Conservation (phyloP, 2,329 filamentous ascomycete species). For the Fonsecaea pugnacius region DNA sequence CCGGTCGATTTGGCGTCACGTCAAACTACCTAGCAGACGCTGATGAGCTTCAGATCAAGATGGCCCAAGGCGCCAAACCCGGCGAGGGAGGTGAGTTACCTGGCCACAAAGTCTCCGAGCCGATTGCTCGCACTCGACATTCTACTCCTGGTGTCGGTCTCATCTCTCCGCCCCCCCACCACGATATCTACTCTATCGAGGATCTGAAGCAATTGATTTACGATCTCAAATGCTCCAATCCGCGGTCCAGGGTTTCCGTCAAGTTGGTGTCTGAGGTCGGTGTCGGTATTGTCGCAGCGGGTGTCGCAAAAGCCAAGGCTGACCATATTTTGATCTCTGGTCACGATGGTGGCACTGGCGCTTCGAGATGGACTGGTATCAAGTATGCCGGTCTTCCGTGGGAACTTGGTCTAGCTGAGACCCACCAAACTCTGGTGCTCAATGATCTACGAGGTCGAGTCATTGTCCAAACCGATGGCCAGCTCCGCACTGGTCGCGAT, state of each 20-base stretch:
- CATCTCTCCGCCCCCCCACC: slow-evolving; percentile 93
- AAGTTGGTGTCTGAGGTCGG: slow-evolving; percentile 98
- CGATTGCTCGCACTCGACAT: slow-evolving; percentile 91
- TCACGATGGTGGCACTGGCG: slow-evolving; percentile 95
- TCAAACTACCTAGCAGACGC: slow-evolving; percentile 93
- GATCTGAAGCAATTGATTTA: slow-evolving; percentile 98
- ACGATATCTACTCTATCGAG: slow-evolving; percentile 98
- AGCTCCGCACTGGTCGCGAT: slow-evolving; percentile 88
- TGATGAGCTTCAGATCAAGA: slow-evolving; percentile 98
- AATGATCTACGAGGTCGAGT: slow-evolving; percentile 96
- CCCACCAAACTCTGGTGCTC: slow-evolving; percentile 91
- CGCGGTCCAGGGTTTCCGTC: slow-evolving; percentile 87
- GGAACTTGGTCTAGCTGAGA: slow-evolving; percentile 95
- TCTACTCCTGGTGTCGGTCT: slow-evolving; percentile 95
- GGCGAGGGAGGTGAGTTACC: slow-evolving; percentile 97
- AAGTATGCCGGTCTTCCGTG: slow-evolving; percentile 97
- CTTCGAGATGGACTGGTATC: slow-evolving; percentile 97
- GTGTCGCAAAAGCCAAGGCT: slow-evolving; percentile 96
- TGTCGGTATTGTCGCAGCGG: slow-evolving; percentile 95
- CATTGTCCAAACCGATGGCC: slow-evolving; percentile 94
- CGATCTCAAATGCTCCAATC: slow-evolving; percentile 95
- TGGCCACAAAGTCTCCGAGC: slow-evolving; percentile 93
- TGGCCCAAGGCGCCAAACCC: slow-evolving; percentile 97
- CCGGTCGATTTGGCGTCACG: slow-evolving; percentile 93
- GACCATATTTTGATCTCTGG: slow-evolving; percentile 97